These are phyloP conservation scores for Gossypium australe DNA, from an alignment of 345 rosid genomes.

Conservation along the genomic window DNA sequence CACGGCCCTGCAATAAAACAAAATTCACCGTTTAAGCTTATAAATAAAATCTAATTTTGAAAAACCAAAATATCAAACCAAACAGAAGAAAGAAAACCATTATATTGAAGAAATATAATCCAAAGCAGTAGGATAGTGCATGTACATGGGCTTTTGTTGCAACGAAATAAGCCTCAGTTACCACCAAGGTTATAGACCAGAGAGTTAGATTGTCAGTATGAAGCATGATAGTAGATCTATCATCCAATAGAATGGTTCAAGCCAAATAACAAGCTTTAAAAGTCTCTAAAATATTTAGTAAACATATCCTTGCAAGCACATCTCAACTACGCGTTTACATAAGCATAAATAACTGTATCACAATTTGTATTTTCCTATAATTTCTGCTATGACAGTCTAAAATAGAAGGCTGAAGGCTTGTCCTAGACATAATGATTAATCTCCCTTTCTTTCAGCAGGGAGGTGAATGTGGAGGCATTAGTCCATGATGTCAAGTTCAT, in stretches of 20 bases:
- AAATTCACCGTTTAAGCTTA: not conserved
- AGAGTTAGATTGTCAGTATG: not conserved
- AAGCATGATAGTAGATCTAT: not conserved
- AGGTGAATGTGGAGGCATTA: not conserved
- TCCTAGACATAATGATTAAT: not conserved
- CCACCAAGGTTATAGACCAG: not conserved
- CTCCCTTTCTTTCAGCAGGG: not conserved
- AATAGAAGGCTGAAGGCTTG: no score
- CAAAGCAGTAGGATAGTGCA: not conserved
- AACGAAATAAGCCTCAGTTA: not conserved
- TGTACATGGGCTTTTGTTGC: not conserved
- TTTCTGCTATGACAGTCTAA: not conserved
- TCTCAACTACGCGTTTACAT: not conserved
- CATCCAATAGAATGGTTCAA: not conserved
- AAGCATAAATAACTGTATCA: not conserved
- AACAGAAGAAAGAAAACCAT: not conserved
- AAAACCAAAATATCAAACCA: not conserved
- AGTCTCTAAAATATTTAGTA: not conserved
- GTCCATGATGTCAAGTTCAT: not conserved
- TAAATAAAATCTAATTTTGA: conserved; percentile 2
- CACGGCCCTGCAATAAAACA: conserved; percentile 69
- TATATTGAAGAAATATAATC: not conserved
- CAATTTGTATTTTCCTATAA: not conserved
- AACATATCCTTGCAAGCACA: not conserved
- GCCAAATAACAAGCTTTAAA: not conserved